Evolutionary conservation across 768 basidiomycete genomes (phyloP), one percentile per base, ranked within the genome.

Genomic region (Auriscalpium vulgare): DNA sequence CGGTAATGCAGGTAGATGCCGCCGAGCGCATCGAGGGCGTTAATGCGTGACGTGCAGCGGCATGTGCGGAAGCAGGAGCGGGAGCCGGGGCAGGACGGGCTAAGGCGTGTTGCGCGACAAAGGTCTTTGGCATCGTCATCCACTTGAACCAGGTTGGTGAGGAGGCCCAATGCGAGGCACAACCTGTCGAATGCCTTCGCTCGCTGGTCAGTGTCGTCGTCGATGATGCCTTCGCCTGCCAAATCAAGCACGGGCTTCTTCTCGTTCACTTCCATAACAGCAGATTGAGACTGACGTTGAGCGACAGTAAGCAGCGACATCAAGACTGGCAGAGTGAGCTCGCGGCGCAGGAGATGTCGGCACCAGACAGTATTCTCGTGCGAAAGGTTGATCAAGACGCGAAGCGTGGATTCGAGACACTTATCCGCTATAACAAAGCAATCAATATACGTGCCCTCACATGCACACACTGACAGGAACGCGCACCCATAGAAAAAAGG

Each of bases 121-220:
- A 72, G 61, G 38, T 74, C 66, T 46, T 79, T 80, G 10, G 77
- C 75, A n/a, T 68, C 72, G 0, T 76, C 74, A n/a, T 76, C 71
- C 6, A 72, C 72, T 63, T 90, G 86, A 0, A 88, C 81, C 45
- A 91, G 71, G 67, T 91, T 91, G 52, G 88, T 88, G 43, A 91
- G 71, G 10, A 91, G 71, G 1, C 84, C 90, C 6, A 92, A 76
- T 7, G 83, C 78, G 29, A 92, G 82, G 66, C 88, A 91, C 5
- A 90, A 71, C 37, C 78, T 75, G 65, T 92, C 91, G n/a, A 88
- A 72, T 4, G 77, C 70, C 40, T 78, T 74, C 5, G 75, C 71
- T 0, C 69, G 63, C 14, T 62, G 57, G 21, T 71, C 68, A 19
- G 62, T 61, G 3, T 62, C 62, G 3, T 62, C 62, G 62, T 65